A percentile compares a stretch with the other conserved stretches of the same genome.
These are phyloP conservation scores for Leccinum angustisporum DNA, from an alignment of 1,284 basidiomycete species.

Conservation along the genomic window DNA sequence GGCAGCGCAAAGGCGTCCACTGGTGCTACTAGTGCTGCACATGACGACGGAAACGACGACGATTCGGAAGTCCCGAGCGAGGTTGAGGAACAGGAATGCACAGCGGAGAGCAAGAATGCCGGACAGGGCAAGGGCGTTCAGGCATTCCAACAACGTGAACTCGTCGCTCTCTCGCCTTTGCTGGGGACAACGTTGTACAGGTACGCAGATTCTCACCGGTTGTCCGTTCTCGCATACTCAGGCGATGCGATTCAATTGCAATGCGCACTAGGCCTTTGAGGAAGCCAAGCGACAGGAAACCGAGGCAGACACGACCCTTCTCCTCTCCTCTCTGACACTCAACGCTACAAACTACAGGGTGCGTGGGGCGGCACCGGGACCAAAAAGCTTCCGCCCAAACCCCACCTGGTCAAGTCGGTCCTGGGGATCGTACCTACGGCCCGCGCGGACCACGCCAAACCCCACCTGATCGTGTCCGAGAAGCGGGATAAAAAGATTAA, in stretches of 20 bases:
- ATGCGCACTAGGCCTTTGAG: constrained; percentile 68
- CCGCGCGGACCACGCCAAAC: constrained; percentile 82
- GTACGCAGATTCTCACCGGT: not conserved
- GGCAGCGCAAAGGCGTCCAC: constrained; percentile 7
- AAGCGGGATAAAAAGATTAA: constrained; percentile 82
- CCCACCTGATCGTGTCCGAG: constrained; percentile 93
- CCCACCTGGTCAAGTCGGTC: constrained; percentile 73
- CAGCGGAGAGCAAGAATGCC: too few species aligned
- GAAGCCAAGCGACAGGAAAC: constrained; percentile 80
- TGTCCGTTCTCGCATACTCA: constrained; percentile 1
- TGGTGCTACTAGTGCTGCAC: not conserved
- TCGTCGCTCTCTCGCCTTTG: too few species aligned
- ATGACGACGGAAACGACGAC: constrained; percentile 51
- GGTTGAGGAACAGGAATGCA: too few species aligned
- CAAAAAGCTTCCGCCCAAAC: constrained; percentile 57
- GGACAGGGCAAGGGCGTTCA: too few species aligned
- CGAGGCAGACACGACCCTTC: constrained; percentile 84
- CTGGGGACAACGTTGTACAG: too few species aligned
- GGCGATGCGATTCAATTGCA: not conserved
- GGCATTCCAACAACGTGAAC: too few species aligned
- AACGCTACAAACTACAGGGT: constrained; percentile 53
- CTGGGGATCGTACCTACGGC: constrained; percentile 76
- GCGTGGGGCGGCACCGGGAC: constrained; percentile 87
- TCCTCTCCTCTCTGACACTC: not conserved
- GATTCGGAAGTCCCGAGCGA: too few species aligned